Evolutionary conservation across 257 asterid genomes (phyloP).

Genomic region (Salvia hispanica): DNA sequence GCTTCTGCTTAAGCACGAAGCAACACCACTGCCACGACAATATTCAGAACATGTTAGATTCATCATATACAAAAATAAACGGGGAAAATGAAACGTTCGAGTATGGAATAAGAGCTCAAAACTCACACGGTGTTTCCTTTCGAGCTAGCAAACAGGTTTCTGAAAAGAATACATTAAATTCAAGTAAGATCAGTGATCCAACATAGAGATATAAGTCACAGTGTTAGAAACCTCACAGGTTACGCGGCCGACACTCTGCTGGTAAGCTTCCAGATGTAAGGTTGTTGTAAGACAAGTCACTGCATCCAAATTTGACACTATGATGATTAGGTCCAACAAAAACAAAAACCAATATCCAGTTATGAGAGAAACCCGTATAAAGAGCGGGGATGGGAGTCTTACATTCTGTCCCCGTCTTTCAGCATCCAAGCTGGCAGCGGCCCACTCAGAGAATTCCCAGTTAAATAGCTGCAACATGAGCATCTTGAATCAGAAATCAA

Average conservation of each 20-base stretch:
- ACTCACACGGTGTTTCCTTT: conserved; percentile 55
- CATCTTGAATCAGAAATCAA: conserved; percentile 9
- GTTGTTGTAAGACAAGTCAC: conserved; percentile 73
- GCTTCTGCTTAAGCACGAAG: conserved; percentile 49
- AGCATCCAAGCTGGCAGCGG: conserved; percentile 58
- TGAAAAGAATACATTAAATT: conserved; percentile 32
- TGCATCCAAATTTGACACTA: conserved; percentile 35
- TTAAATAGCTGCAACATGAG: conserved; percentile 38
- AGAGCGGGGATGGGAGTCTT: not conserved
- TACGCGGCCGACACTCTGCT: conserved; percentile 42
- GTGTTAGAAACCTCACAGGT: conserved; percentile 48
- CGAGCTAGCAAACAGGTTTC: conserved; percentile 71
- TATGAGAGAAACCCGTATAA: not conserved
- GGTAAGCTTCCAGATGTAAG: conserved; percentile 39
- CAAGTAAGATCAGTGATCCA: conserved; percentile 24
- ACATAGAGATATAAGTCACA: not conserved
- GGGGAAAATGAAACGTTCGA: too few relatives aligned
- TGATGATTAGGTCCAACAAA: not conserved
- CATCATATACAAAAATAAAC: conserved; percentile 20
- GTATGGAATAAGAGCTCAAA: not conserved
- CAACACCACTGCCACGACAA: conserved; percentile 46
- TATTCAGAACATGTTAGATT: conserved; percentile 23
- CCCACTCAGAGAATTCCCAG: conserved; percentile 36
- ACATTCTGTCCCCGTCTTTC: conserved; percentile 46
- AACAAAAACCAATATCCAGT: not conserved